Evolutionary conservation across 768 basidiomycete species (phyloP).

Genomic region (Leccinellum albellum): DNA sequence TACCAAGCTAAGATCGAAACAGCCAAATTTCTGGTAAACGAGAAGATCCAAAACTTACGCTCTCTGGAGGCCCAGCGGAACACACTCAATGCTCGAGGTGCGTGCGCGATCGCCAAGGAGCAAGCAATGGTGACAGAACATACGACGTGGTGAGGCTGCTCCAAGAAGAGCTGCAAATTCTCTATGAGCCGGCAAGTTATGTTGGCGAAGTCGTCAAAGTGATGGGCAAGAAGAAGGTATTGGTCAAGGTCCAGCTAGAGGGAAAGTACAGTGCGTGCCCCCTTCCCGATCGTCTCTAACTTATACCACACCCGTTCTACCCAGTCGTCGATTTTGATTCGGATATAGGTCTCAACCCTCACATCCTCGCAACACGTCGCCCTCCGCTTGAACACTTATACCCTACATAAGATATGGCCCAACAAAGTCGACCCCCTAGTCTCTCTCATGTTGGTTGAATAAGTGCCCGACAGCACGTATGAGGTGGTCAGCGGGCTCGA

Average conservation of each 20-base stretch:
- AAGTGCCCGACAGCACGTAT: conserved; percentile 98
- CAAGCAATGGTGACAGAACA: background rate
- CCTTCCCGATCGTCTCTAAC: background rate
- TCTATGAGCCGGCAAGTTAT: conserved; percentile 95
- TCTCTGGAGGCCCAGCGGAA: conserved; percentile 96
- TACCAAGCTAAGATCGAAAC: conserved; percentile 97
- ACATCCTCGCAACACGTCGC: conserved; percentile 89
- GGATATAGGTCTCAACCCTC: conserved; percentile 74
- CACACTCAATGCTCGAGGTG: conserved; percentile 93
- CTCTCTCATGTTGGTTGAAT: conserved; percentile 99
- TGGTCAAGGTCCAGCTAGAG: conserved; percentile 98
- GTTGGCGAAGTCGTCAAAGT: conserved; percentile 98
- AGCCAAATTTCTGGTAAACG: conserved; percentile 88
- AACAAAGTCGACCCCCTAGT: conserved; percentile 99
- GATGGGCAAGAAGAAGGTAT: conserved; percentile 98
- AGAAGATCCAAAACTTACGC: conserved; percentile 93
- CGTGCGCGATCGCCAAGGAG: conserved; percentile 13
- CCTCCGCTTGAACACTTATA: conserved; percentile 93
- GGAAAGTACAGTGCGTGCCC: conserved; percentile 96
- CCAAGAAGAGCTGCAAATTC: conserved; percentile 85
- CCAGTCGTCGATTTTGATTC: conserved; percentile 91
- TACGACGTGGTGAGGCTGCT: conserved; percentile 78
- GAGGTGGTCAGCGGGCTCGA: conserved; percentile 99
- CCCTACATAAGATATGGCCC: conserved; percentile 92
- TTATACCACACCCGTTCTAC: background rate